Conservation (phyloP, 495 filamentous ascomycete species). For the Diplogelasinospora grovesii region DNA sequence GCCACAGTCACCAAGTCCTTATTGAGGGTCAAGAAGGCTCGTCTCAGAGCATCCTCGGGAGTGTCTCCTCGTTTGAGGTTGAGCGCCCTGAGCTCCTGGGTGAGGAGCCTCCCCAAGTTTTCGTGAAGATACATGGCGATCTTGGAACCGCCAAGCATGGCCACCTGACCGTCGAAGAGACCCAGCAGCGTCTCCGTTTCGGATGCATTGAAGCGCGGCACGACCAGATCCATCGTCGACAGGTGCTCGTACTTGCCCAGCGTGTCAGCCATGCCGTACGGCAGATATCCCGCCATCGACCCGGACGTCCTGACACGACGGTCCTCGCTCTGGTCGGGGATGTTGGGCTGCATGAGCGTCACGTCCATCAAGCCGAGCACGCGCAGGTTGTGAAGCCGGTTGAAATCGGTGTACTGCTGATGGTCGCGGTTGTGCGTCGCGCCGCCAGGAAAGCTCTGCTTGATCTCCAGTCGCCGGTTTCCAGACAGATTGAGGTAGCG, state of each 20-base stretch:
- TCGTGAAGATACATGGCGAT: slow-evolving; percentile 96
- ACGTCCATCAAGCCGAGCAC: slow-evolving; percentile 97
- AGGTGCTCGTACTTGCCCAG: slow-evolving; percentile 88
- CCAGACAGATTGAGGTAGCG: slow-evolving; percentile 95
- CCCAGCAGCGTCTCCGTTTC: slow-evolving; percentile 86
- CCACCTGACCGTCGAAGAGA: slow-evolving; percentile 86
- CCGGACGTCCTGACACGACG: slow-evolving; percentile 93
- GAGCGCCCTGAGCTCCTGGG: slow-evolving; percentile 68
- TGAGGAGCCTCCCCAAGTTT: slow-evolving; percentile 79
- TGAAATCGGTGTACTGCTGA: slow-evolving; percentile 93
- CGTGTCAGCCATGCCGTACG: slow-evolving; percentile 98
- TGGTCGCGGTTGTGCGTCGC: slow-evolving; percentile 48
- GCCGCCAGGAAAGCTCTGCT: slow-evolving; percentile 54
- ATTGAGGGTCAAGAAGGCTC: slow-evolving; percentile 83
- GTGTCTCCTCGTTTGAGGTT: slow-evolving; percentile 53
- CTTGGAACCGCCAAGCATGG: slow-evolving; percentile 82
- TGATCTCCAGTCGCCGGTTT: slow-evolving; percentile 96
- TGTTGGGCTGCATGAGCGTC: slow-evolving; percentile 77
- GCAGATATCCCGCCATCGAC: slow-evolving; percentile 75
- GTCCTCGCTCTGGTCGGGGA: slow-evolving; percentile 92
- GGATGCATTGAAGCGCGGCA: slow-evolving; percentile 85
- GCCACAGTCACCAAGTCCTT: slow-evolving; percentile 87
- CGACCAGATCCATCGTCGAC: slow-evolving; percentile 95
- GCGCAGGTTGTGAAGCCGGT: slow-evolving; percentile 73
- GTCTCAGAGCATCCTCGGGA: slow-evolving; percentile 73